Percentiles rank a stretch among this genome's conserved stretches.
These are phyloP conservation scores for Candida parachauliodes DNA, from an alignment of 805 yeast genomes.

Conservation along the genomic window DNA sequence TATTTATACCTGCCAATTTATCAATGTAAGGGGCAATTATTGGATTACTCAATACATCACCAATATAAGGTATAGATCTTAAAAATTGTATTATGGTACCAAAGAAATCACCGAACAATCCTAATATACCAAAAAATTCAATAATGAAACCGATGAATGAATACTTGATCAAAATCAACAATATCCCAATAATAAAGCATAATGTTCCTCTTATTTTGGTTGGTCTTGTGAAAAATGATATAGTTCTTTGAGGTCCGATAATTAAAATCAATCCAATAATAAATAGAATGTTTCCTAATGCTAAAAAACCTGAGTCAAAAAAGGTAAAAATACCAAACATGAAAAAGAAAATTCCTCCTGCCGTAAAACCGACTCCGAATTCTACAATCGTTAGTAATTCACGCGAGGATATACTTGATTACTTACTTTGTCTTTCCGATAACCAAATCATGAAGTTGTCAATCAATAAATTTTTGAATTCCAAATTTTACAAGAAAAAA, in stretches of 20 bases:
- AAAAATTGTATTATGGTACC: conserved; percentile 84
- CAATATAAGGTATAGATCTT: conserved; percentile 83
- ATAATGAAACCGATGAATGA: conserved; percentile 82
- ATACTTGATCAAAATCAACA: conserved; percentile 68
- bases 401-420: not conserved
- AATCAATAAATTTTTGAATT: not conserved
- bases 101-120: conserved; percentile 89
- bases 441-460: conserved; percentile 58
- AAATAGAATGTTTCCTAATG: conserved; percentile 82
- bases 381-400: conserved; percentile 38
- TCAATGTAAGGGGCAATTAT: conserved; percentile 66
- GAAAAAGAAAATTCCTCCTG: conserved; percentile 77
- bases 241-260: conserved; percentile 82
- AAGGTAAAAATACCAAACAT: conserved; percentile 78
- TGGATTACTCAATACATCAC: conserved; percentile 81
- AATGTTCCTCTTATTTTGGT: conserved; percentile 82
- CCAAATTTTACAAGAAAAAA: conserved; percentile 1
- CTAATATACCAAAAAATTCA: conserved; percentile 86
- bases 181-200: conserved; percentile 72
- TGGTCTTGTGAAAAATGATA: conserved; percentile 81
- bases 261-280: conserved; percentile 79
- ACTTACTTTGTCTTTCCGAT: conserved; percentile 72
- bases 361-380: conserved; percentile 89
- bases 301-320: conserved; percentile 84
- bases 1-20: conserved; percentile 37